Evolutionary conservation across 306 rosid species (phyloP).

Genomic region (Malus domestica): ASM211411v1 NC_041791.1:553501-554000

Average conservation of each 20-base stretch:
- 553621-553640: background rate
- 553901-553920: slow-evolving; percentile 20
- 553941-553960: slow-evolving; percentile 24
- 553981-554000: slow-evolving; percentile 28
- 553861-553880: slow-evolving; percentile 25
- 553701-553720: background rate
- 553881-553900: slow-evolving; percentile 24
- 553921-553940: slow-evolving; percentile 14
- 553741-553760: slow-evolving; percentile 9
- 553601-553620: background rate
- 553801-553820: slow-evolving; percentile 14
- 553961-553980: slow-evolving; percentile 27
- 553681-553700: background rate
- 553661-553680: background rate
- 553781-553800: slow-evolving; percentile 24
- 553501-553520: background rate
- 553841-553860: slow-evolving; percentile 27
- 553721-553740: slow-evolving; percentile 8
- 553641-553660: background rate
- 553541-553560: background rate
- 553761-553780: slow-evolving; percentile 15
- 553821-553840: slow-evolving; percentile 16
- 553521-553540: background rate
- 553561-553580: background rate
- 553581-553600: background rate